Evolutionary conservation across 1,284 basidiomycete genomes (phyloP), one percentile per base, ranked within the genome.

Genomic region (Prillingera fragicola): DNA sequence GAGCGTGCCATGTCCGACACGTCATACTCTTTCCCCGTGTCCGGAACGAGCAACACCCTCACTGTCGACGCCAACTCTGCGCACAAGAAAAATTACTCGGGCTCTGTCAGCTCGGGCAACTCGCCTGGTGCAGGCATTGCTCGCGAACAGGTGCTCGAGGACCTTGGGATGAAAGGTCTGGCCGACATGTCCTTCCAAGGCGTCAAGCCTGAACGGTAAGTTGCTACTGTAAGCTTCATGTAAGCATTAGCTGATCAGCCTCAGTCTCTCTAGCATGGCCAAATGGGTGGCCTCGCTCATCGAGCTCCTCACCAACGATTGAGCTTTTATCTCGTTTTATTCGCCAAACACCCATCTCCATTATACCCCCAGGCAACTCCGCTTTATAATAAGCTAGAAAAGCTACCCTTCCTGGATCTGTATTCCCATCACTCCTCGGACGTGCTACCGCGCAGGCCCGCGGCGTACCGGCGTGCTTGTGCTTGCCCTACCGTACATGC

Each of bases 151-250:
- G 54, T 68, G 2, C 48, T 70, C 33, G 67, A 70, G 12, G 67
- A 70, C 38, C 37, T 67, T 18, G 66, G 67, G 19, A 64, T 70
- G 65, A 63, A 52, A 40, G 63, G 65, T 2, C 47, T 70, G 34
- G 53, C 44, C 8, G 67, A 70, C 33, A 49, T 67, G 57, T 47
- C 45, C 26, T 70, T 70, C 45, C 46, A 52, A 8, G 46, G 37
- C 14, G 58, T 60, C 24, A 65, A 63, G 48, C 25, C 51, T 19
- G 67, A 70, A 28, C 41, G 58, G 60, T 64, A 46, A 48, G 63
- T 56, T 13, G 2, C 8, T 3, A 14, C 2, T 14, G 9, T 4
- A 3, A 19, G 38, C 28, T 12, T 3, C 10, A 1, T 6, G 13
- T 12, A 1, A 8, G 10, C 14, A 3, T 29, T 3, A 15, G 5